Evolutionary conservation across 495 filamentous ascomycete genomes (phyloP).

Genomic region (Gamarada debralockiae): DNA sequence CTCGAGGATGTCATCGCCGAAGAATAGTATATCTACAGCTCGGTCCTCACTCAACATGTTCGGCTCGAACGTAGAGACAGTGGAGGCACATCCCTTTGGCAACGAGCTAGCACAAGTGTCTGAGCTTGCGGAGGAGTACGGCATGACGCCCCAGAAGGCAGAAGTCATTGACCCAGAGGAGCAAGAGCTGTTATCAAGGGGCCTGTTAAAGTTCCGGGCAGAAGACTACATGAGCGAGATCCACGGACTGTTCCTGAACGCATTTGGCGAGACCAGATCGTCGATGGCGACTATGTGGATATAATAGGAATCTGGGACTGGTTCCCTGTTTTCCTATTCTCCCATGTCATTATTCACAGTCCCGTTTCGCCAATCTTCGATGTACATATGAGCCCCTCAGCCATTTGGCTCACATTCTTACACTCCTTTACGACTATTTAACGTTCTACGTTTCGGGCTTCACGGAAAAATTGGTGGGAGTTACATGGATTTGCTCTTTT

Average conservation of each 20-base stretch:
- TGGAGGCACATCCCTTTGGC: conserved; percentile 43
- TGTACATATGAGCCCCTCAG: conserved; percentile 3
- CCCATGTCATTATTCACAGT: background rate
- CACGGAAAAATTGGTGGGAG: background rate
- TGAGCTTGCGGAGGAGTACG: conserved; percentile 85
- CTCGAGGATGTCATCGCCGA: conserved; percentile 43
- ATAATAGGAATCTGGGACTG: conserved; percentile 22
- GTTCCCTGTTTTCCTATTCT: conserved; percentile 3
- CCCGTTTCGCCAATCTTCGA: background rate
- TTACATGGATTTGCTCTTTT: background rate
- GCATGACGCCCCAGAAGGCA: conserved; percentile 41
- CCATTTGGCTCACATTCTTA: conserved; percentile 5
- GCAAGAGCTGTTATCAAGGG: conserved; percentile 56
- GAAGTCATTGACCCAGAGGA: conserved; percentile 72
- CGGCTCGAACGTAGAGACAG: conserved; percentile 9
- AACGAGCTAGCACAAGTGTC: conserved; percentile 71
- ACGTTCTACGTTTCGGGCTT: background rate
- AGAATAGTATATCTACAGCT: conserved; percentile 24
- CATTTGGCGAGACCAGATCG: conserved; percentile 33
- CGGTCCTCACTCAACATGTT: conserved; percentile 27
- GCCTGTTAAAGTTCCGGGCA: conserved; percentile 70
- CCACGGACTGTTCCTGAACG: conserved; percentile 53
- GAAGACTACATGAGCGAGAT: conserved; percentile 86
- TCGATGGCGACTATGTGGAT: conserved; percentile 26
- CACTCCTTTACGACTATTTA: conserved; percentile 9